Percentiles rank a stretch among this genome's conserved stretches.
phyloP scores from a whole-genome alignment of 768 basidiomycete genomes.

The Leccinellum luteum region DNA sequence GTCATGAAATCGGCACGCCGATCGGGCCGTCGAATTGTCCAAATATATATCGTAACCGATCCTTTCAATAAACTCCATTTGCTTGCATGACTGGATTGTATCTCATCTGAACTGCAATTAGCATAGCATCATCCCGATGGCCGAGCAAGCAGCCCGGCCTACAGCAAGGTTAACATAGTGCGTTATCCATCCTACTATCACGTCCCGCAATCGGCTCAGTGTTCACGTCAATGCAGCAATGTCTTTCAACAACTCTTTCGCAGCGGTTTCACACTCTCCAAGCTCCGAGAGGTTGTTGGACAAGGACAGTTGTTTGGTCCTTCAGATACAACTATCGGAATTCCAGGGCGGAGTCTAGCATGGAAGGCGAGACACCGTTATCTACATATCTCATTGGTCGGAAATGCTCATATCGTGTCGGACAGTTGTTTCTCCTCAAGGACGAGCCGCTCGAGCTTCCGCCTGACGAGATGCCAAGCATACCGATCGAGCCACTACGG shows the following conservation, averaged over 20 bases:
- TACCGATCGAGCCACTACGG: conserved; percentile 43
- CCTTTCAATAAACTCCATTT: background rate
- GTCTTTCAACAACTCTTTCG: conserved; percentile 49
- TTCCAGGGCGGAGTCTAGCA: conserved; percentile 74
- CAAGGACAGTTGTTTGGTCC: conserved; percentile 55
- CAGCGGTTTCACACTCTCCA: conserved; percentile 53
- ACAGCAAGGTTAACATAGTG: conserved; percentile 23
- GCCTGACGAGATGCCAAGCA: conserved; percentile 35
- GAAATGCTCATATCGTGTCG: conserved; percentile 17
- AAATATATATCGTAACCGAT: background rate
- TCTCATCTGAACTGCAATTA: background rate
- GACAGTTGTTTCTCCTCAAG: conserved; percentile 66
- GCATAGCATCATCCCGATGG: conserved; percentile 17
- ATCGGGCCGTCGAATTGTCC: background rate
- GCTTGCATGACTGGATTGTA: background rate
- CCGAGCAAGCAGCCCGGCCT: conserved; percentile 26
- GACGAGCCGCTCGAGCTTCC: conserved; percentile 62
- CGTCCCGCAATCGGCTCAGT: background rate
- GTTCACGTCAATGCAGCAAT: conserved; percentile 28
- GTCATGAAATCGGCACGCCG: background rate
- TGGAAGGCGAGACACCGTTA: conserved; percentile 64
- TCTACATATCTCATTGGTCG: conserved; percentile 14
- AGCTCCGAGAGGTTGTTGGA: conserved; percentile 64
- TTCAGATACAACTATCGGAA: conserved; percentile 41
- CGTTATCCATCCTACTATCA: conserved; percentile 6